Conservation (phyloP, 352 stramenopile genomes). For the Bremia lactucae region DNA sequence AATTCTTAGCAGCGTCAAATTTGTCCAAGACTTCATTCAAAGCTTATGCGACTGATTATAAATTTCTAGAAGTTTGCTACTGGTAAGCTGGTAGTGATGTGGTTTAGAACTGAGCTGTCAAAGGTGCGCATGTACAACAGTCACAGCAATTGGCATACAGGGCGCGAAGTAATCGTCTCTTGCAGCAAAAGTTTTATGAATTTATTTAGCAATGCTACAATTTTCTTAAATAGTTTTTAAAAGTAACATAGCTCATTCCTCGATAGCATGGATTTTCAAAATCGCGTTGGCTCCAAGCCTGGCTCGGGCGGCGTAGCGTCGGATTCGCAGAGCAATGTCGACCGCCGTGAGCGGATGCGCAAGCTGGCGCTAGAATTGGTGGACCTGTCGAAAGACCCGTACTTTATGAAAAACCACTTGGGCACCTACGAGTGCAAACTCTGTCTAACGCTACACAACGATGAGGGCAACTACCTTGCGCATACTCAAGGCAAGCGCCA, state of each 20-base stretch:
- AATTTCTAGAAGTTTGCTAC: no score
- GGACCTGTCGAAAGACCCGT: slow-evolving; percentile 98
- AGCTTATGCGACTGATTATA: no score
- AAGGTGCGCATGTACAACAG: no score
- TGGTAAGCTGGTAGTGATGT: no score
- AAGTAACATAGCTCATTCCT: slow-evolving; percentile 3
- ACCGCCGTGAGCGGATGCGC: slow-evolving; percentile 92
- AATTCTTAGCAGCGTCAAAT: no score
- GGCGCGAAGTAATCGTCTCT: no score
- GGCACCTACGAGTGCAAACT: slow-evolving; percentile 99
- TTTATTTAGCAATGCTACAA: not conserved
- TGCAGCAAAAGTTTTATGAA: not conserved
- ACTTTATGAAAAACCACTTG: slow-evolving; percentile 99
- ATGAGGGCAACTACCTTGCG: slow-evolving; percentile 98
- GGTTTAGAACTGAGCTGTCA: no score
- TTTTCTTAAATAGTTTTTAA: no score
- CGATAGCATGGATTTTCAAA: slow-evolving; percentile 64
- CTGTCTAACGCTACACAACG: slow-evolving; percentile 98
- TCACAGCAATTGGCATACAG: no score
- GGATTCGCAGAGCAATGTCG: slow-evolving; percentile 76
- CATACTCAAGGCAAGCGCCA: slow-evolving; percentile 99
- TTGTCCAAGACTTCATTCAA: no score
- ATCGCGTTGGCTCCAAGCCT: slow-evolving; percentile 74
- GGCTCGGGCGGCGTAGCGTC: slow-evolving; percentile 66
- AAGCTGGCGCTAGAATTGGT: slow-evolving; percentile 98